Evolutionary conservation across 768 basidiomycete species (phyloP).

Genomic region (Tephrocybe rancida): DNA sequence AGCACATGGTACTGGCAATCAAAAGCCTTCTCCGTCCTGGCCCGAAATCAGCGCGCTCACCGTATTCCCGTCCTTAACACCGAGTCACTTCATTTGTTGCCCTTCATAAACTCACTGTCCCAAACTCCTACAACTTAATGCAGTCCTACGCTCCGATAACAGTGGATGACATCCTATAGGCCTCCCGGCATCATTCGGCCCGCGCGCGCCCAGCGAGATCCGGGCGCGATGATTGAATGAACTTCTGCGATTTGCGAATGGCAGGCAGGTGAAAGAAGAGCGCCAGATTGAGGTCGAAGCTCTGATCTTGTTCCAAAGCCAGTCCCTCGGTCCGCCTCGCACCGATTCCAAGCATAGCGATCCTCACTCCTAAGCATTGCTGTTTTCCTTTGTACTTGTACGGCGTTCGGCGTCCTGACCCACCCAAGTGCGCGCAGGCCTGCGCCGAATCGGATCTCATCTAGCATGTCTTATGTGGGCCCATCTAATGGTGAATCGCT

Average conservation of each 20-base stretch:
- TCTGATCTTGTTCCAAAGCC: not conserved
- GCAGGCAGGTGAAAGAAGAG: not conserved
- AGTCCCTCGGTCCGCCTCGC: constrained; percentile 3
- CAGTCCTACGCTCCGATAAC: not conserved
- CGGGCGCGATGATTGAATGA: not conserved
- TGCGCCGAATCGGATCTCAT: constrained; percentile 10
- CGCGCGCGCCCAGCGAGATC: not conserved
- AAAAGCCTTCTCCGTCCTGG: constrained; percentile 6
- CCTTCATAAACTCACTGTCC: not conserved
- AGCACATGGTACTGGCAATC: constrained; percentile 5
- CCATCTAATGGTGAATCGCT: not conserved
- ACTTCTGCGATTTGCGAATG: not conserved
- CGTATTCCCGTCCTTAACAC: constrained; percentile 10
- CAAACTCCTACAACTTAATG: not conserved
- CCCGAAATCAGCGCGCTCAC: constrained; percentile 18
- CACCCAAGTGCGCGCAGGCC: not conserved
- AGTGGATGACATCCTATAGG: not conserved
- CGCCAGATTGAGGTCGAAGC: not conserved
- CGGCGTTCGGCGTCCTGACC: not conserved
- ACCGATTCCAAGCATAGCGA: not conserved
- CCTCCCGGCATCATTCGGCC: not conserved
- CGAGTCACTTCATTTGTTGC: not conserved
- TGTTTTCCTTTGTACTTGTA: not conserved
- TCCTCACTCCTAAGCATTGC: not conserved
- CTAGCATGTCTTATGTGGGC: not conserved